Conservation (phyloP, 2,329 filamentous ascomycete species). For the Fusarium pseudograminearum region DNA sequence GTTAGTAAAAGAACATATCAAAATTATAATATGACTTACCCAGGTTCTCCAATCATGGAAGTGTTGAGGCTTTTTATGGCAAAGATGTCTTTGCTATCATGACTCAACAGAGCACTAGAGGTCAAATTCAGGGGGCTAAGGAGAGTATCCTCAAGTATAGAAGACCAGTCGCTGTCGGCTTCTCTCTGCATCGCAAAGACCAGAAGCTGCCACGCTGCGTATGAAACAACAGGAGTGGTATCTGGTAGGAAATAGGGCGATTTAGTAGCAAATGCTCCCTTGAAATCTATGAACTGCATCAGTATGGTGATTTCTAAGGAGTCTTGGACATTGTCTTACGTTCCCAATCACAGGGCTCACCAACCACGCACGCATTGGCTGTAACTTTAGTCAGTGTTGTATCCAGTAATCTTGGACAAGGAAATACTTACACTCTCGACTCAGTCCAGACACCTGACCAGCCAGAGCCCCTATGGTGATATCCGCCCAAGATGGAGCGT, state of each 20-base stretch:
- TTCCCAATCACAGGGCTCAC: slow-evolving; percentile 17
- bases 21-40: neutral
- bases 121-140: slow-evolving; percentile 28
- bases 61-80: slow-evolving; percentile 16
- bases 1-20: rapidly evolving
- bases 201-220: slow-evolving; percentile 40
- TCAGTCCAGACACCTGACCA: slow-evolving; percentile 39
- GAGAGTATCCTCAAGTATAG: neutral
- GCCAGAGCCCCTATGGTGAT: slow-evolving; percentile 39
- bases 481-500: slow-evolving; percentile 28
- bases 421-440: slow-evolving; percentile 32
- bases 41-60: slow-evolving; percentile 28
- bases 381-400: neutral
- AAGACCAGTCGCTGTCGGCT: neutral
- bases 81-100: slow-evolving; percentile 6
- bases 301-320: rapidly evolving
- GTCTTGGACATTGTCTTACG: neutral
- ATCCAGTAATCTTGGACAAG: rapidly evolving
- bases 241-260: slow-evolving; percentile 37
- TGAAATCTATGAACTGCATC: slow-evolving; percentile 4
- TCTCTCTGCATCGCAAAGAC: slow-evolving; percentile 36
- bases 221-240: slow-evolving; percentile 36
- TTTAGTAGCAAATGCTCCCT: slow-evolving; percentile 10
- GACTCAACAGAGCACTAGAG: slow-evolving; percentile 12
- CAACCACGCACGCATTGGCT: slow-evolving; percentile 32